A percentile compares a stretch with the other conserved stretches of the same genome.
Evolutionary conservation across 768 basidiomycete genomes (phyloP).

Genomic region (Tulasnella sp.): DNA sequence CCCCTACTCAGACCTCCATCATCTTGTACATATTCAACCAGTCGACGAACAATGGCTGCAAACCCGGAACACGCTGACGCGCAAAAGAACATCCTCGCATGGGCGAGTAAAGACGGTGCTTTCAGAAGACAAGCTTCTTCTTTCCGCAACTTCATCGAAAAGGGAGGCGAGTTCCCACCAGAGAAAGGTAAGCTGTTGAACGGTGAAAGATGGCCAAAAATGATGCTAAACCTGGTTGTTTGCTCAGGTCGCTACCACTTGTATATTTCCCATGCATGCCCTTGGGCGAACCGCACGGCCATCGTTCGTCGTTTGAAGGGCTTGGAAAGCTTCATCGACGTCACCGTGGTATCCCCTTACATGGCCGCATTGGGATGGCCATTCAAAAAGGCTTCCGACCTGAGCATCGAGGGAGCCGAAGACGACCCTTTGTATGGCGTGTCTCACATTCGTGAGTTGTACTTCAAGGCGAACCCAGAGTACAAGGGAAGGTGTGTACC

Average conservation of each 20-base stretch:
- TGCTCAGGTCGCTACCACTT: slow-evolving; percentile 18
- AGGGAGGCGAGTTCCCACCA: slow-evolving; percentile 35
- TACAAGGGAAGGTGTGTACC: slow-evolving; percentile 58
- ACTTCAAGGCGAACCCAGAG: slow-evolving; percentile 62
- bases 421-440: slow-evolving; percentile 63
- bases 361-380: slow-evolving; percentile 87
- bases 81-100: slow-evolving; percentile 28
- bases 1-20: not conserved
- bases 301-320: slow-evolving; percentile 90
- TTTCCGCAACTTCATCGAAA: slow-evolving; percentile 36
- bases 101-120: slow-evolving; percentile 35
- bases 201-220: not conserved
- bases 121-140: slow-evolving; percentile 35
- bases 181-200: slow-evolving; percentile 32
- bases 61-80: not conserved
- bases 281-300: slow-evolving; percentile 90
- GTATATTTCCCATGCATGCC: slow-evolving; percentile 45
- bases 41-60: not conserved
- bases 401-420: slow-evolving; percentile 62
- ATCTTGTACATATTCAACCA: not conserved
- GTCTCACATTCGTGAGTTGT: slow-evolving; percentile 75
- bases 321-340: slow-evolving; percentile 65
- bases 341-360: slow-evolving; percentile 75
- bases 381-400: slow-evolving; percentile 51
- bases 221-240: not conserved